A percentile compares a stretch with the other conserved stretches of the same genome.
Conservation (phyloP, 1,139 yeast species). For the Nakaseomyces uthaithaninus region DNA sequence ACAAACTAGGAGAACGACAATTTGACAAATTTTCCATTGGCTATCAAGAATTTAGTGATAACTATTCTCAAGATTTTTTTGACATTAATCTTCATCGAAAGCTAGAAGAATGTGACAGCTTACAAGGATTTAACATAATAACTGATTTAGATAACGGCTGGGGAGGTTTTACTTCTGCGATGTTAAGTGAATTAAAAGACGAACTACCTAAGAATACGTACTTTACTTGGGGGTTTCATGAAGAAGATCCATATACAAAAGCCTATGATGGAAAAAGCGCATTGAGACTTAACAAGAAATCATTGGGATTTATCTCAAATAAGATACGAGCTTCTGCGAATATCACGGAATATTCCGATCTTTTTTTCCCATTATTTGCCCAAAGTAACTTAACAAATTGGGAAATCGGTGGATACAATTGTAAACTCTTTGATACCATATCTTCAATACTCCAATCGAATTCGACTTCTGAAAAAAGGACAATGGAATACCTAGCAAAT, state of each 20-base stretch:
- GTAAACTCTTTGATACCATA: conserved; percentile 22
- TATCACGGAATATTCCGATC: conserved; percentile 23
- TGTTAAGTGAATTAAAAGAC: conserved; percentile 52
- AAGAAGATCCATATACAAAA: conserved; percentile 24
- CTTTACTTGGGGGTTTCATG: conserved; percentile 48
- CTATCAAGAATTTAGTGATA: conserved; percentile 38
- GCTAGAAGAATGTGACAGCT: conserved; percentile 69
- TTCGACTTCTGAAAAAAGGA: conserved; percentile 14
- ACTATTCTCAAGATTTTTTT: conserved; percentile 40
- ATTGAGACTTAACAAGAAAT: conserved; percentile 11
- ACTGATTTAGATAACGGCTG: conserved; percentile 71
- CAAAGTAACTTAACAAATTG: conserved; percentile 20
- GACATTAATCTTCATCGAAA: conserved; percentile 53
- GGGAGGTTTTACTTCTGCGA: conserved; percentile 64
- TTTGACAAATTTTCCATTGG: conserved; percentile 44
- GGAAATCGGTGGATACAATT: conserved; percentile 24
- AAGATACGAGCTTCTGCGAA: conserved; percentile 24
- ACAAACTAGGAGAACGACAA: conserved; percentile 18
- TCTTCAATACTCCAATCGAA: conserved; percentile 17
- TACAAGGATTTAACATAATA: conserved; percentile 61
- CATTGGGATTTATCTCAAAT: conserved; percentile 16
- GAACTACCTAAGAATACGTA: conserved; percentile 60
- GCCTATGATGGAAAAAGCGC: conserved; percentile 10
- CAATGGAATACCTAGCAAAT: conserved; percentile 19
- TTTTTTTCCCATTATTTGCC: conserved; percentile 27